Evolutionary conservation across 208 protist species (phyloP), one percentile per base, ranked within the genome.

Genomic region (Trypanosoma grayi): DNA sequence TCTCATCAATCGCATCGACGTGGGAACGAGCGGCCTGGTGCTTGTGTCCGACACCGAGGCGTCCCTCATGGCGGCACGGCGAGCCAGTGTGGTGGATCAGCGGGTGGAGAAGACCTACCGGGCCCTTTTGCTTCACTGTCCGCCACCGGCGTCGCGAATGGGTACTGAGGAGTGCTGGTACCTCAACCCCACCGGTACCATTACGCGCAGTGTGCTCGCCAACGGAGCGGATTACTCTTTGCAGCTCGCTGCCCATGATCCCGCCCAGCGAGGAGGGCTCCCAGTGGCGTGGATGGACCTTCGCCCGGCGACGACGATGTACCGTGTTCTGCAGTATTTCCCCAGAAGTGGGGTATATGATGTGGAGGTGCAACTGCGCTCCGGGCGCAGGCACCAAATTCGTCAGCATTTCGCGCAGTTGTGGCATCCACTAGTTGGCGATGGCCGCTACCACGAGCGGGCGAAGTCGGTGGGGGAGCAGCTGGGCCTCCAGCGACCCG

Each of bases 1-100:
- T 0, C 73, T 94, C 24, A 70, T 94, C 25, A 94, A 94, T 50
- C 87, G 87, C 45, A 85, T 94, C 41, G 87, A 94, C 50, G 70
- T 86, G 0, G 84, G 84, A 20, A 94, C 84, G 9, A 92, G 84
- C 58, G 87, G 87, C 2, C 33, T 92, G 0, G 76, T 91, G 2
- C 73, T 94, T 2, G 74, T 79, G 3, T 52, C 75, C 8, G 62
- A 73, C 37, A 61, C 66, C 33, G 60, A 69, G 0, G 48, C 31
- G 2, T 39, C 48, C 10, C 67, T 93, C 28, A 50, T 66, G 43
- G 20, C 48, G 2, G 73, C 75, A 28, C 33, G 48, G 4, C 64
- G 66, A 31, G 76, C 79, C 4, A 80, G 77, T 60, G 37, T 78
- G 18, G 61, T 67, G 25, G 60, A 74, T 25, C 80, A 72, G 11